Base-by-base conservation (phyloP, 1,284 basidiomycete species). In the Albatrellus sp. region DNA sequence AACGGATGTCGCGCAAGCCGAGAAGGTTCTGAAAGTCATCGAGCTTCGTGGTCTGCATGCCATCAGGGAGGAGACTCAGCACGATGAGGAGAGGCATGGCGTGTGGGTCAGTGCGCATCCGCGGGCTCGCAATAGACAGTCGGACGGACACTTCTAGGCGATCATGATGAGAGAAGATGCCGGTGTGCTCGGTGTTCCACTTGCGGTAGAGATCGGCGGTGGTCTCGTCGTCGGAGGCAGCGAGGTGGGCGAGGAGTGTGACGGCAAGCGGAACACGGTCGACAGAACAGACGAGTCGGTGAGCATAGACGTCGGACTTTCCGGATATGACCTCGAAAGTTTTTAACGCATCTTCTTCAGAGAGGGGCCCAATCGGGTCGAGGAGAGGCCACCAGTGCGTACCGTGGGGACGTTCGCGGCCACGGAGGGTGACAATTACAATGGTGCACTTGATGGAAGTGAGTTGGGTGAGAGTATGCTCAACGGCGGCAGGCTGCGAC, bases 211-310 rank as follows among this genome's bases (percentile, higher is more conserved):
- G 20, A 14, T 39, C 38, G 10, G 29, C 36, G 4, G 48, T 28
- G 14, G 34, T 11, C 12, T 40, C 46, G n/a, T n/a, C n/a, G n/a
- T n/a, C n/a, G 6, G 39, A 30, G 37, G 47, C 34, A 11, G 47
- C 49, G 20, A 48, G 49, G 17, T 50, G 40, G 3, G 49, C 49
- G 14, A 50, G 45, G 10, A 50, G 42, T 1, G 16, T 41, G 14
- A 50, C 47, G 1, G 49, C 49, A n/a, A 50, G 46, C 12, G 49
- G 49, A 17, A 50, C 44, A 38, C 37, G 33, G 20, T 48, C 45
- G 8, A 48, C 47, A 5, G 47, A 37, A 10, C 42, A n/a, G 3
- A 46, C 34, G 10, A 48, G 41, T 28, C 28, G 34, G 14, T n/a
- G 16, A 14, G 47, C n/a, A 28, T 29, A 40, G n/a, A 14, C 41